These are phyloP conservation scores for Pyrenula aspistea DNA, from an alignment of 495 filamentous ascomycete species.

Conservation along the genomic window DNA sequence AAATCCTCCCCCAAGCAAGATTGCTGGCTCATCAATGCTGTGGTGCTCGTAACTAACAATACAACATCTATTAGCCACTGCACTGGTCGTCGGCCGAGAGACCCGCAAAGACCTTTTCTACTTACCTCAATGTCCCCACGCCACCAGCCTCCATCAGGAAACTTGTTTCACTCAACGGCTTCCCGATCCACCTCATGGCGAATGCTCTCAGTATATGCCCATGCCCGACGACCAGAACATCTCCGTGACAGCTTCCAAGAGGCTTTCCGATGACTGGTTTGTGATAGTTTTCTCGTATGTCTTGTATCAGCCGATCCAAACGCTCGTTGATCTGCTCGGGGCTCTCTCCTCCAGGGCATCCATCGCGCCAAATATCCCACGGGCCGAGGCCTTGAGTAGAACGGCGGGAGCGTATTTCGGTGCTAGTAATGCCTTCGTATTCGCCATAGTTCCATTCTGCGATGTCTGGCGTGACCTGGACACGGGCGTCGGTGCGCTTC, in stretches of 20 bases:
- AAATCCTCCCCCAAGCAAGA: conserved; percentile 46
- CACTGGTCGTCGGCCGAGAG: neutral
- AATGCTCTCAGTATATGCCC: conserved; percentile 85
- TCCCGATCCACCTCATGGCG: conserved; percentile 74
- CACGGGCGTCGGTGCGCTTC: conserved; percentile 36
- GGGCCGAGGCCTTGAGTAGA: conserved; percentile 18
- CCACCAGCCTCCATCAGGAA: conserved; percentile 64
- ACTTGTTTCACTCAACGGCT: conserved; percentile 44
- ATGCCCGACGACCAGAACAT: conserved; percentile 64
- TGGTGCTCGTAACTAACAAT: conserved; percentile 51
- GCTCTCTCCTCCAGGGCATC: conserved; percentile 59
- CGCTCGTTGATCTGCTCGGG: conserved; percentile 55
- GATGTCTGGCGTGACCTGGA: conserved; percentile 65
- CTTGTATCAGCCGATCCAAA: conserved; percentile 61
- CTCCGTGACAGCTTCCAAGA: conserved; percentile 34
- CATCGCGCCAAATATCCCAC: conserved; percentile 83
- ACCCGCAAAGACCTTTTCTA: too few species aligned
- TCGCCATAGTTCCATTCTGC: conserved; percentile 94
- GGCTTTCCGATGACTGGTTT: conserved; percentile 18
- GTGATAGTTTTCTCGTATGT: conserved; percentile 54
- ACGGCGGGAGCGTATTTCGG: conserved; percentile 52
- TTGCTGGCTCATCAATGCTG: conserved; percentile 54
- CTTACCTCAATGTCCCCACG: conserved; percentile 66
- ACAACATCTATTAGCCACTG: neutral
- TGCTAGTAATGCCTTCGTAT: conserved; percentile 81